A percentile compares a stretch with the other conserved stretches of the same genome.
These are phyloP conservation scores for Dictyostelium purpureum DNA, from an alignment of 78 protist species.

Conservation along the genomic window DNA sequence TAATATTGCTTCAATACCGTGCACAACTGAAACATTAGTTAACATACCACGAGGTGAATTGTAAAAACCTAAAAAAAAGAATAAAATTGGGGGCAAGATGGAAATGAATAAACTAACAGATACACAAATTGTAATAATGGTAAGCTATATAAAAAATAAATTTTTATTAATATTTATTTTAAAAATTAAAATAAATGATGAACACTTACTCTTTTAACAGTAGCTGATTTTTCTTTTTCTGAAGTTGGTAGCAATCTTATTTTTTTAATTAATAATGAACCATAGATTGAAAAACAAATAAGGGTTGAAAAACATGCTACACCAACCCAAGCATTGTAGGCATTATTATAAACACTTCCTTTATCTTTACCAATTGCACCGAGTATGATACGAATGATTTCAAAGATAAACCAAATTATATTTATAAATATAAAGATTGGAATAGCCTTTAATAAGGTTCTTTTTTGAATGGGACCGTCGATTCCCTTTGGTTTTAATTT, in stretches of 20 bases:
- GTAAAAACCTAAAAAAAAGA: neutral
- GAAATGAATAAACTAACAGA: neutral
- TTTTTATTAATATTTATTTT: neutral
- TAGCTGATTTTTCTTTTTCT: constrained; percentile 18
- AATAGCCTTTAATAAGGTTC: no score
- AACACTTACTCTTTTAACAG: constrained; percentile 22
- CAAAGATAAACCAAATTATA: constrained; percentile 46
- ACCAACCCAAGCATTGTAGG: constrained; percentile 17
- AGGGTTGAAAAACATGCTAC: neutral
- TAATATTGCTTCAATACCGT: constrained; percentile 13
- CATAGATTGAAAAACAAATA: constrained; percentile 24
- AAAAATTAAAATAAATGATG: neutral
- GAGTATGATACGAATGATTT: neutral
- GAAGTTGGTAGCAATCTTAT: constrained; percentile 6
- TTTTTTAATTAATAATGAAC: constrained; percentile 37
- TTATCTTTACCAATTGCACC: neutral
- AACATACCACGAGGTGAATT: constrained; percentile 10
- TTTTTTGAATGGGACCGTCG: no score
- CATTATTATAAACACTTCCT: neutral
- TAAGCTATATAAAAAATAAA: neutral
- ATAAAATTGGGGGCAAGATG: constrained; percentile 5
- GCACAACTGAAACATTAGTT: neutral
- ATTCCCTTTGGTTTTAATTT: neutral
- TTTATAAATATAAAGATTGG: constrained; percentile 31
- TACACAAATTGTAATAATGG: neutral